Base-by-base conservation (phyloP, 805 yeast genomes). In the Sugiyamaella floridensis region DNA sequence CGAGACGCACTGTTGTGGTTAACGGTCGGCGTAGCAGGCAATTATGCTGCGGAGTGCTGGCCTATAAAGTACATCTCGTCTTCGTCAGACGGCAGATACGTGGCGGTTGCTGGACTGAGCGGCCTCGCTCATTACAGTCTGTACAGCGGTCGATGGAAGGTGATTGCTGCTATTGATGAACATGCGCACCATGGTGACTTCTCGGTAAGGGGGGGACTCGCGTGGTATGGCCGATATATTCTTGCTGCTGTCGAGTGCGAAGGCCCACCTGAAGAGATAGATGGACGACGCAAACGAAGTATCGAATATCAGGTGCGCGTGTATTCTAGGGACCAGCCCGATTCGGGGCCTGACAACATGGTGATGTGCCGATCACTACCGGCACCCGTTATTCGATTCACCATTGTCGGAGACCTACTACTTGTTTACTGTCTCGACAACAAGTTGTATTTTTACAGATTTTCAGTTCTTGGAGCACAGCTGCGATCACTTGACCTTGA, bases 81-180 rank as follows among this genome's bases (percentile, higher is more conserved):
- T 16, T 74, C 78, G 48, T 69, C 70, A 22, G 80, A 77, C 56
- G 82, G 82, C 10, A 63, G 73, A 47, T 69, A 68, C 55, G 67
- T 77, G 15, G 81, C 82, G 19, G 66, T 79, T 15, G 75, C 81
- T 5, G 83, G 83, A 0, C 65, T 70, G 19, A 61, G 64, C 22
- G 81, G 81, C 19, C 69, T 78, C 14, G 63, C 75, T 22, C 68
- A 76, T 45, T 76, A 74, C 58, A 67, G 72, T 47, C 50, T 70
- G 11, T 55, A 64, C 37, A 65, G 72, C 1, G 71, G 75, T n/a
- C 67, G 68, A 37, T 79, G 82, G 82, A 77, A 75, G 57, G 62
- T 68, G 49, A 65, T 78, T 45, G 71, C 64, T 10, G 37, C 37
- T 14, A 32, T 32, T 4, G 70, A 64, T 26, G 71, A 67, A 34